Percentiles rank a stretch among this genome's conserved stretches.
phyloP scores from a whole-genome alignment of 352 stramenopile genomes.

The Phytophthora pini region DNA sequence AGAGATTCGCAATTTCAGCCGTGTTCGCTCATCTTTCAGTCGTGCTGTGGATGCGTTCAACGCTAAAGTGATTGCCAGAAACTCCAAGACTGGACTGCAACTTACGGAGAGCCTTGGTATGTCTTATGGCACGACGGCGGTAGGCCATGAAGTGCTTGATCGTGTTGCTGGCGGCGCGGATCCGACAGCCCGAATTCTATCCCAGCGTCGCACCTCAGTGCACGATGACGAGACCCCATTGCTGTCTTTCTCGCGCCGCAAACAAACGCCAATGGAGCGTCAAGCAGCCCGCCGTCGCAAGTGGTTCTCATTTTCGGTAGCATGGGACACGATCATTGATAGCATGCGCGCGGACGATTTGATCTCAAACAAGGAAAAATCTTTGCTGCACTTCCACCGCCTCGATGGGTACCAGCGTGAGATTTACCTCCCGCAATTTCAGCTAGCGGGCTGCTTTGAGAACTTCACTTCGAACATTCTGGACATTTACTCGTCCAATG shows the following conservation, averaged over 20 bases:
- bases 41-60: slow-evolving; percentile 89
- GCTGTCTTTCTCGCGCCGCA: slow-evolving; percentile 86
- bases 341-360: slow-evolving; percentile 94
- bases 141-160: slow-evolving; percentile 69
- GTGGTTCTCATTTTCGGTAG: slow-evolving; percentile 98
- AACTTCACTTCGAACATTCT: slow-evolving; percentile 81
- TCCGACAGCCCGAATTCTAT: slow-evolving; percentile 33
- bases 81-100: slow-evolving; percentile 79
- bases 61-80: slow-evolving; percentile 78
- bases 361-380: slow-evolving; percentile 89
- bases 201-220: slow-evolving; percentile 39
- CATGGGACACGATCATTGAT: slow-evolving; percentile 98
- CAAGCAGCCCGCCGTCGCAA: slow-evolving; percentile 96
- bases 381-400: slow-evolving; percentile 96
- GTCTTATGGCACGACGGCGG: slow-evolving; percentile 56
- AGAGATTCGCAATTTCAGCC: slow-evolving; percentile 94
- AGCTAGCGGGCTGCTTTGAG: slow-evolving; percentile 97
- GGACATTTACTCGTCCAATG: slow-evolving; percentile 72
- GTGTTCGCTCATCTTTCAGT: slow-evolving; percentile 88
- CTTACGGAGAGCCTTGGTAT: slow-evolving; percentile 43
- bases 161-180: slow-evolving; percentile 50
- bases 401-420: slow-evolving; percentile 96
- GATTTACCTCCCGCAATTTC: slow-evolving; percentile 98
- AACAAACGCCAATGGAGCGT: slow-evolving; percentile 79
- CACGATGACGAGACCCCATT: slow-evolving; percentile 79